phyloP scores from a whole-genome alignment of 2,329 filamentous ascomycete species.

The Penicillium occitanis region DNA sequence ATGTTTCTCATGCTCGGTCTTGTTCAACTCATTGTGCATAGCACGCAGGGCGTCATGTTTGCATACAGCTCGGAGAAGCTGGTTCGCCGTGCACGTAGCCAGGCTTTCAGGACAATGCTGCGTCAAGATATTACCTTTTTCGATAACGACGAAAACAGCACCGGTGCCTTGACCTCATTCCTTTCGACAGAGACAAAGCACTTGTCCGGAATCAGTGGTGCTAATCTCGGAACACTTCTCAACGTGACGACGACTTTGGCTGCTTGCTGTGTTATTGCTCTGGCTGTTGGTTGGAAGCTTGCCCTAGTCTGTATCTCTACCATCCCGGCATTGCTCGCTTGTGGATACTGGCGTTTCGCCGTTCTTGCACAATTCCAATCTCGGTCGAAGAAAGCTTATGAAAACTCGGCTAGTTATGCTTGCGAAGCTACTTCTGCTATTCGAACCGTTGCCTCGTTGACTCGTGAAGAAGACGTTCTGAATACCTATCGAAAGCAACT shows the following conservation, averaged over 20 bases:
- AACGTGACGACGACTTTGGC: constrained; percentile 78
- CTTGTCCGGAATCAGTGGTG: constrained; percentile 81
- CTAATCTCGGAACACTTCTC: constrained; percentile 81
- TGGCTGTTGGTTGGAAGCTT: constrained; percentile 84
- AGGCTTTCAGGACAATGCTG: constrained; percentile 81
- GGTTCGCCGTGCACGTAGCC: constrained; percentile 77
- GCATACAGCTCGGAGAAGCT: constrained; percentile 84
- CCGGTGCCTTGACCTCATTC: constrained; percentile 84
- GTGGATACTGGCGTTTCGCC: constrained; percentile 86
- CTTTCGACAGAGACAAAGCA: constrained; percentile 87
- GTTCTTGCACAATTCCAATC: constrained; percentile 76
- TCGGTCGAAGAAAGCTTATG: constrained; percentile 76
- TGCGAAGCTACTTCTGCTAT: constrained; percentile 94
- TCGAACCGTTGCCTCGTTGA: constrained; percentile 87
- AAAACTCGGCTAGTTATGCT: constrained; percentile 78
- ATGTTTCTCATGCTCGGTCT: constrained; percentile 87
- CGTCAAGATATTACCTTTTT: constrained; percentile 93
- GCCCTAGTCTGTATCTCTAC: constrained; percentile 77
- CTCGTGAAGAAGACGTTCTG: constrained; percentile 79
- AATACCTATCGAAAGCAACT: constrained; percentile 67
- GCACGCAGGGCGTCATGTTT: constrained; percentile 69
- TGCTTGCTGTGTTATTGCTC: constrained; percentile 66
- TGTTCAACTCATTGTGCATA: constrained; percentile 68
- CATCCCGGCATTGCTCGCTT: constrained; percentile 73
- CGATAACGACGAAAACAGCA: constrained; percentile 82